Evolutionary conservation across 805 yeast species (phyloP), one percentile per base, ranked within the genome.

Genomic region (Grigorovia humatica): DNA sequence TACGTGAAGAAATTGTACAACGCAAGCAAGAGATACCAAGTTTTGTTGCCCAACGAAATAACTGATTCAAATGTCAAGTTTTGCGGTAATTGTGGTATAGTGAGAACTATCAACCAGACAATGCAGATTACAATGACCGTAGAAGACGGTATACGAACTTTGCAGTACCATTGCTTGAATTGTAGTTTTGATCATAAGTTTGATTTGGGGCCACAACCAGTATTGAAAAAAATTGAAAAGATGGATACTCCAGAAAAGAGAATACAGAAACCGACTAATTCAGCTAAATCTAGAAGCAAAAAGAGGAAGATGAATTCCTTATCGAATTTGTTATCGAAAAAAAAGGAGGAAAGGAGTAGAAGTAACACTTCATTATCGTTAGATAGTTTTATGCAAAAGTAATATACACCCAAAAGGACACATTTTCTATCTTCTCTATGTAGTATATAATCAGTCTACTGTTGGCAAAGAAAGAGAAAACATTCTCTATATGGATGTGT

Each of bases 241-340:
- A 17, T 12, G 2, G 17, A 38, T 2, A 38, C 8, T 9, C 8
- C n/a, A 12, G 27, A 23, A 17, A 43, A 20, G 20, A 43, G 29
- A 29, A 18, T 29, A 4, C 32, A 30, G 9, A 44, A 44, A 44
- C 47, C 20, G 6, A 17, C n/a, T 19, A 55, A 53, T 47, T 41
- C 52, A 19, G 68, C 73, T 1, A 74, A 70, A 55, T 70, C 69
- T 20, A 63, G 77, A 46, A 68, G 74, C 17, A 78, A 76, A 59
- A 77, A 75, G 63, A 66, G 78, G 46, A 77, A 75, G 60, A 68
- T 68, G 59, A 74, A 70, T 52, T 70, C 74, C 18, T 63, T 78
- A 27, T 63, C 73, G 2, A 71, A 64, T 51, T 57, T 79, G 54
- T 61, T 79, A 41, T 66, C 67, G 38, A 66, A 68, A 49, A 78